These are phyloP conservation scores for Penicillium manginii DNA, from an alignment of 495 filamentous ascomycete genomes.

Conservation along the genomic window DNA sequence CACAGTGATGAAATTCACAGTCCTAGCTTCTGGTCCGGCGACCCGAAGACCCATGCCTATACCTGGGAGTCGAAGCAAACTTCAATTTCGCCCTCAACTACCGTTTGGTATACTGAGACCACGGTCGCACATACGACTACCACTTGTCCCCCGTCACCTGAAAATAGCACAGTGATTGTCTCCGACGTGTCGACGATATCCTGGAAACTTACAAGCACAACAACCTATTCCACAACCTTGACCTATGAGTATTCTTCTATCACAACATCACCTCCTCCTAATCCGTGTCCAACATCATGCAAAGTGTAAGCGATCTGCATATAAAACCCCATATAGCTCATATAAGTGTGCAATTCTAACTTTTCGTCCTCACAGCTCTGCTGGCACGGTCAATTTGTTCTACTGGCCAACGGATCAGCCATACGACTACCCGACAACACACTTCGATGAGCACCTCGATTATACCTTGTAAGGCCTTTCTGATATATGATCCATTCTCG, in stretches of 20 bases:
- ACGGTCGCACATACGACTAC: neutral
- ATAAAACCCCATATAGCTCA: neutral
- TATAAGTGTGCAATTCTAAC: neutral
- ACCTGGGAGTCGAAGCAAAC: neutral
- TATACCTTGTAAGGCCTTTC: conserved; percentile 23
- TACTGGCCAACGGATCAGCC: conserved; percentile 26
- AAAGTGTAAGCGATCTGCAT: conserved; percentile 16
- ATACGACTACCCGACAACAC: conserved; percentile 21
- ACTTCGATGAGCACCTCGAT: conserved; percentile 21
- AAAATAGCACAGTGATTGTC: neutral
- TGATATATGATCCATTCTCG: too few relatives aligned
- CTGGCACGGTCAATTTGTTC: conserved; percentile 26
- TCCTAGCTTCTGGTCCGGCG: neutral
- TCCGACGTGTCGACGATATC: neutral
- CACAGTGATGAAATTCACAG: conserved; percentile 14
- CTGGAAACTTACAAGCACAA: neutral
- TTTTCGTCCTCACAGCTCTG: conserved; percentile 15
- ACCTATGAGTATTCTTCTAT: conserved; percentile 23
- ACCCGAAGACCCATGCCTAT: neutral
- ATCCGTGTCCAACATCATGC: conserved; percentile 26
- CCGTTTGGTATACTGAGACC: neutral
- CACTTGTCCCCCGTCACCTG: neutral
- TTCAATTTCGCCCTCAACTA: neutral
- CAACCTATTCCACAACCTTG: neutral
- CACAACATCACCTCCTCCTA: conserved; percentile 15